These are phyloP conservation scores for Argentina anserina DNA, from an alignment of 306 rosid genomes.

Conservation along the genomic window DNA sequence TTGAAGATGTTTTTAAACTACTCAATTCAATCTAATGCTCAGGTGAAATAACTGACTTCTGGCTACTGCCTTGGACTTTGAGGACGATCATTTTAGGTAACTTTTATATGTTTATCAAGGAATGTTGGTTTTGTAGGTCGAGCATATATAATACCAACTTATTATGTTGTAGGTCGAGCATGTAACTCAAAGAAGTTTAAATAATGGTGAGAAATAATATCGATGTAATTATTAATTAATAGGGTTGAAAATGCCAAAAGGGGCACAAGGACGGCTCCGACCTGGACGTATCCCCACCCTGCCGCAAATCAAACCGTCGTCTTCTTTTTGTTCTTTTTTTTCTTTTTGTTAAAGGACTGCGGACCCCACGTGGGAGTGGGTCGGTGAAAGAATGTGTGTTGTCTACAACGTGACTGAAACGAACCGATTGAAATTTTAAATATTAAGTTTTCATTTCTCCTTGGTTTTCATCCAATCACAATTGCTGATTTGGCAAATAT, in stretches of 20 bases:
- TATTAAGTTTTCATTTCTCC: background rate
- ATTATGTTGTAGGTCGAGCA: too few relatives aligned
- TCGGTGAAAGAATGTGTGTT: background rate
- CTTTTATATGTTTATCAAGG: too few relatives aligned
- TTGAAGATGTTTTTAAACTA: too few relatives aligned
- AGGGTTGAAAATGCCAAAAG: background rate
- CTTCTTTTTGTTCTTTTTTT: background rate
- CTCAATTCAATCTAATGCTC: too few relatives aligned
- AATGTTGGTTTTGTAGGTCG: too few relatives aligned
- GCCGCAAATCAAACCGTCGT: constrained; percentile 17
- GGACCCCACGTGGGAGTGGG: background rate
- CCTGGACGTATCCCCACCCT: background rate
- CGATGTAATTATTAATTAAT: too few relatives aligned
- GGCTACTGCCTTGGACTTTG: too few relatives aligned
- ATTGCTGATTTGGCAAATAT: background rate
- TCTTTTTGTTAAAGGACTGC: background rate
- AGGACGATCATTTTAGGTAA: too few relatives aligned
- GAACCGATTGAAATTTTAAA: background rate
- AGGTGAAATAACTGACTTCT: too few relatives aligned
- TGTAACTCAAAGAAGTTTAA: background rate
- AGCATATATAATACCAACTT: too few relatives aligned
- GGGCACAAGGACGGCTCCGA: background rate
- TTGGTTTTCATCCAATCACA: background rate
- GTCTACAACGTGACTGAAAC: background rate
- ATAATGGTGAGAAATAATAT: background rate